Conservation (phyloP, 352 stramenopile species). For the Albugo candida region DNA sequence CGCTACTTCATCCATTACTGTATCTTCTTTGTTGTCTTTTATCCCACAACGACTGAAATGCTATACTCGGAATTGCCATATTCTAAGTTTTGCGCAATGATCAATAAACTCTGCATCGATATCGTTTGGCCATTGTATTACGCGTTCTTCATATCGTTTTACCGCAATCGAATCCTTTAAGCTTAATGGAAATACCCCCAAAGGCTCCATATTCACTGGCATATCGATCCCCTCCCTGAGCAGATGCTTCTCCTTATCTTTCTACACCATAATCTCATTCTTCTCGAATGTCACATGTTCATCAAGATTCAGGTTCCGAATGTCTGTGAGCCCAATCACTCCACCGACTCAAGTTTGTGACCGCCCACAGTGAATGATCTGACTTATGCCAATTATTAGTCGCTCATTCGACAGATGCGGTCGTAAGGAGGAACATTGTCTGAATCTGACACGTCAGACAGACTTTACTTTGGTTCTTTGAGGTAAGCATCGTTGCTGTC, state of each 20-base stretch:
- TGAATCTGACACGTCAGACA: slow-evolving; percentile 39
- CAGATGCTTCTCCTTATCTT: slow-evolving; percentile 61
- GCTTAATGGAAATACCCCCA: slow-evolving; percentile 49
- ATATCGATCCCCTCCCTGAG: slow-evolving; percentile 57
- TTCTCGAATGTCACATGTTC: slow-evolving; percentile 63
- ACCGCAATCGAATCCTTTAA: slow-evolving; percentile 17
- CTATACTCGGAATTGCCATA: slow-evolving; percentile 73
- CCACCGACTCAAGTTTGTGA: slow-evolving; percentile 50
- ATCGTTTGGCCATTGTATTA: slow-evolving; percentile 50
- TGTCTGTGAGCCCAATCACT: slow-evolving; percentile 66
- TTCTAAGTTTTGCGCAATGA: slow-evolving; percentile 42
- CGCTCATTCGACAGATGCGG: slow-evolving; percentile 42
- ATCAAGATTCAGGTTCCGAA: slow-evolving; percentile 59
- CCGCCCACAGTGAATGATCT: slow-evolving; percentile 63
- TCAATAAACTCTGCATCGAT: slow-evolving; percentile 64
- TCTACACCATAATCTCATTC: slow-evolving; percentile 75
- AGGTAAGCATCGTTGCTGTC: slow-evolving; percentile 16
- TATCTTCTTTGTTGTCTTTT: slow-evolving; percentile 37
- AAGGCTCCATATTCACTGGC: slow-evolving; percentile 52
- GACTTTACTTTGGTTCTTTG: slow-evolving; percentile 11
- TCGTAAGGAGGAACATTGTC: slow-evolving; percentile 59
- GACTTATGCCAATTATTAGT: slow-evolving; percentile 41
- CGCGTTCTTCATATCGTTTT: slow-evolving; percentile 53
- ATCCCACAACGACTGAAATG: slow-evolving; percentile 76
- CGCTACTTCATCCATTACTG: slow-evolving; percentile 7